Evolutionary conservation across 192 early-diverging fungal genomes (phyloP).

Genomic region (Coemansia sp.): DNA sequence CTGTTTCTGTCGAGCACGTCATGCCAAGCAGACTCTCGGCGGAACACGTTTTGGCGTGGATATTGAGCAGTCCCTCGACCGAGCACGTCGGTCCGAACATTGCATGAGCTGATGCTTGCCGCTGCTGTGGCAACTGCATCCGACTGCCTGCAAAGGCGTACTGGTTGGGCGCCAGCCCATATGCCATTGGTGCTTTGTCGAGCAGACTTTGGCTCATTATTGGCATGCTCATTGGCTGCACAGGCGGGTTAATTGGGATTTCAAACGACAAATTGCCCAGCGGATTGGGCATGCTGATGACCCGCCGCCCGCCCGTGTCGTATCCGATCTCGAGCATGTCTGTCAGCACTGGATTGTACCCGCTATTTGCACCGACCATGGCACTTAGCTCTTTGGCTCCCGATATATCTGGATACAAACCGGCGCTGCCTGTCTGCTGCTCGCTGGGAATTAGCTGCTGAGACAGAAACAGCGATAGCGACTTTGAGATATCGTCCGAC

Average conservation of each 20-base stretch:
- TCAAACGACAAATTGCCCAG: conserved; percentile 48
- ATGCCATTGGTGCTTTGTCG: background rate
- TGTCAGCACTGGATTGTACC: conserved; percentile 12
- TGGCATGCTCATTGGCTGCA: conserved; percentile 20
- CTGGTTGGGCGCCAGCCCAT: background rate
- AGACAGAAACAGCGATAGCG: conserved; percentile 34
- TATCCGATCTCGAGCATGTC: conserved; percentile 42
- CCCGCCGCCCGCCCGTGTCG: conserved; percentile 32
- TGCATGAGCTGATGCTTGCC: background rate
- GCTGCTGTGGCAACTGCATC: background rate
- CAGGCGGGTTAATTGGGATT: conserved; percentile 40
- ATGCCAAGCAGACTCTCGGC: too few species aligned
- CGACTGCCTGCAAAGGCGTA: background rate
- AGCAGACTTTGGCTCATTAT: background rate
- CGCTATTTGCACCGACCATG: background rate
- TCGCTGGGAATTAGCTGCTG: conserved; percentile 29
- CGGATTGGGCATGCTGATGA: conserved; percentile 55
- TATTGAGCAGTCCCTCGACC: background rate
- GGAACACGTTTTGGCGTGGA: too few species aligned
- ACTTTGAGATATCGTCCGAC: conserved; percentile 41
- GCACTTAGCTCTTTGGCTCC: background rate
- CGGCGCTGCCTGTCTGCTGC: background rate
- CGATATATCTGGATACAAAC: background rate
- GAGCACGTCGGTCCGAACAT: background rate
- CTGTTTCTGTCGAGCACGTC: background rate